Evolutionary conservation across 306 rosid species (phyloP).

Genomic region (Fragaria vesca): DNA sequence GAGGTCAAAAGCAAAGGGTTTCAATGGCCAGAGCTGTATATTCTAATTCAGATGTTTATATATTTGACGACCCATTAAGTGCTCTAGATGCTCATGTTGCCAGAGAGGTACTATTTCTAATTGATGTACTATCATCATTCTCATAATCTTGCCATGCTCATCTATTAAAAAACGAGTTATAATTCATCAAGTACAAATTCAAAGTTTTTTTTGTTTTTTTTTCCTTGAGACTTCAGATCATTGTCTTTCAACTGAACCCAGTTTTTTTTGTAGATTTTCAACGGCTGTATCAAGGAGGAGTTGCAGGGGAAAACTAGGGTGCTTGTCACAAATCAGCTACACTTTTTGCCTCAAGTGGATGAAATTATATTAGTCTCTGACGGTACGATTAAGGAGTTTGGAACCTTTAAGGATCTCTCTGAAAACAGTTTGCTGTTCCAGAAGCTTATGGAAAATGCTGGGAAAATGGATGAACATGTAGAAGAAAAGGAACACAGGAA

Average conservation of each 20-base stretch:
- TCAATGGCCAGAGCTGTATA: conserved; percentile 90
- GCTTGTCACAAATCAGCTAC: conserved; percentile 94
- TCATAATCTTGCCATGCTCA: not conserved
- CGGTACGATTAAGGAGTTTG: conserved; percentile 66
- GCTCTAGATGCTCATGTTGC: conserved; percentile 92
- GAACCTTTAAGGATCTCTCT: conserved; percentile 86
- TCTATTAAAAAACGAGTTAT: not conserved
- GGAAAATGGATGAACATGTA: conserved; percentile 69
- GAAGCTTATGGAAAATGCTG: conserved; percentile 88
- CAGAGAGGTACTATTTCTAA: conserved; percentile 50
- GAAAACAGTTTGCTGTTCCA: conserved; percentile 64
- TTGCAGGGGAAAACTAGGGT: conserved; percentile 75
- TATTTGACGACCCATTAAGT: conserved; percentile 93
- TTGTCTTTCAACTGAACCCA: not conserved
- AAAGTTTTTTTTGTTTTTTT: no score
- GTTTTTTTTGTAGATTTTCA: conserved; percentile 43
- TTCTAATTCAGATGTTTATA: conserved; percentile 75
- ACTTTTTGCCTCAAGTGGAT: conserved; percentile 88
- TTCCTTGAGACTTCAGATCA: not conserved
- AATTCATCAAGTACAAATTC: not conserved
- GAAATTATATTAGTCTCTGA: conserved; percentile 62
- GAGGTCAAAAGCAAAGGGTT: conserved; percentile 94
- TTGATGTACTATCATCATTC: not conserved
- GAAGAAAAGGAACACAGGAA: conserved; percentile 33
- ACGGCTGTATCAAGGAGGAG: conserved; percentile 77